phyloP scores from a whole-genome alignment of 1,284 basidiomycete species.

The Sutorius eximius region DNA sequence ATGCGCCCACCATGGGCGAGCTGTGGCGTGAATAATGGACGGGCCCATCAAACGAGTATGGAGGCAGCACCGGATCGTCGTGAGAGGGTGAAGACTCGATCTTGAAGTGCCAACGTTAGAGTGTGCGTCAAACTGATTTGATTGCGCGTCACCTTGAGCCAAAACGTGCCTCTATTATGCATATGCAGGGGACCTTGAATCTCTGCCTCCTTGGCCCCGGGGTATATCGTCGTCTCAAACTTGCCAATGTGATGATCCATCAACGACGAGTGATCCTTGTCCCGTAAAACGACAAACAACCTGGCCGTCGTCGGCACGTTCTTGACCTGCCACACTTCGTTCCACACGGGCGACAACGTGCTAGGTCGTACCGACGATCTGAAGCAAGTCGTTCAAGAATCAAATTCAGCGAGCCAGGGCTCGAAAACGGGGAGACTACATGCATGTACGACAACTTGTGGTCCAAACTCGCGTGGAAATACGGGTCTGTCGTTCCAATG shows the following conservation, averaged over 20 bases:
- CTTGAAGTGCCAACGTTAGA: constrained; percentile 34
- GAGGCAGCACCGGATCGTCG: constrained; percentile 39
- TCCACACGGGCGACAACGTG: constrained; percentile 67
- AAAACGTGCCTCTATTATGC: constrained; percentile 58
- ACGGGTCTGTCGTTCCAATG: constrained; percentile 66
- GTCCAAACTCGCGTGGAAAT: constrained; percentile 68
- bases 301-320: constrained; percentile 66
- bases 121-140: neutral
- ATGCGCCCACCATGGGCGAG: constrained; percentile 63
- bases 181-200: constrained; percentile 54
- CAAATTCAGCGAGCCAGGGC: neutral
- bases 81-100: constrained; percentile 43
- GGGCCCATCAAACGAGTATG: constrained; percentile 72
- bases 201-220: constrained; percentile 61
- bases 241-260: constrained; percentile 68
- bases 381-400: neutral
- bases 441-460: constrained; percentile 61
- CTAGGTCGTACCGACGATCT: constrained; percentile 66
- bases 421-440: constrained; percentile 19
- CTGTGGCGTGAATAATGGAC: constrained; percentile 67
- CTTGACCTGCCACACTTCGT: constrained; percentile 68
- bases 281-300: constrained; percentile 56
- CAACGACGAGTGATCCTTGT: constrained; percentile 62
- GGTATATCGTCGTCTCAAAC: constrained; percentile 50
- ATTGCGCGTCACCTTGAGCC: constrained; percentile 53